phyloP scores from a whole-genome alignment of 2,329 filamentous ascomycete species.

The Alternaria dauci region DNA sequence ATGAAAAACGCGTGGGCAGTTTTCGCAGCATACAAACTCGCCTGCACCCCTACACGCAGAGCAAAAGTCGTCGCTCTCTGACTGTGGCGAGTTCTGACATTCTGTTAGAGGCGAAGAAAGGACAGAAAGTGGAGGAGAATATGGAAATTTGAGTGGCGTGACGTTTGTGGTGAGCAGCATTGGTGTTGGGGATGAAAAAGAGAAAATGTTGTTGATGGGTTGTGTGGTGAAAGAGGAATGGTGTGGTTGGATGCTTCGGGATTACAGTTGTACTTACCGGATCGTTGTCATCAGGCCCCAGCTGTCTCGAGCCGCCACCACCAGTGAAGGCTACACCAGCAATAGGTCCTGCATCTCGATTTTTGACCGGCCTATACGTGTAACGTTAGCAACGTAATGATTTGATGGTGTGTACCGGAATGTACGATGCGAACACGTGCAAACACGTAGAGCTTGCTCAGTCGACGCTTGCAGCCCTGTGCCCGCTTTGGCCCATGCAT shows the following conservation, averaged over 20 bases:
- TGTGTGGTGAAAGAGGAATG: slow-evolving; percentile 50
- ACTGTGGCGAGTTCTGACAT: slow-evolving; percentile 50
- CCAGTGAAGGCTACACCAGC: slow-evolving; percentile 67
- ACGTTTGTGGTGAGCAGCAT: slow-evolving; percentile 44
- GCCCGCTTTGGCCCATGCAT: slow-evolving; percentile 37
- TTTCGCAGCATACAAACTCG: slow-evolving; percentile 91
- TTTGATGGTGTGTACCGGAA: slow-evolving; percentile 28
- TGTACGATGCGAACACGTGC: slow-evolving; percentile 38
- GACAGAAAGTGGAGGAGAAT: slow-evolving; percentile 47
- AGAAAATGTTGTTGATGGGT: slow-evolving; percentile 40
- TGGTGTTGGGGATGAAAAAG: slow-evolving; percentile 41
- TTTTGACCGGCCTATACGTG: slow-evolving; percentile 74
- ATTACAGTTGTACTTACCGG: slow-evolving; percentile 60
- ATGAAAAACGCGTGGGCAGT: slow-evolving; percentile 89
- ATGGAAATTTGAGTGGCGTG: slow-evolving; percentile 43
- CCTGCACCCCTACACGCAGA: slow-evolving; percentile 84
- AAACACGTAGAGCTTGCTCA: slow-evolving; percentile 47
- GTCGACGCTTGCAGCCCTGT: slow-evolving; percentile 38
- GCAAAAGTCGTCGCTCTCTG: slow-evolving; percentile 87
- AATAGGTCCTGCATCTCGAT: slow-evolving; percentile 69
- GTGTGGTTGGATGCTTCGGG: slow-evolving; percentile 54
- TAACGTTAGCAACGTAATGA: slow-evolving; percentile 43
- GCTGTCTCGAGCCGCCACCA: slow-evolving; percentile 70
- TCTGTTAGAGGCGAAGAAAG: slow-evolving; percentile 53
- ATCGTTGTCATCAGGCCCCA: slow-evolving; percentile 65